Evolutionary conservation across 352 stramenopile genomes (phyloP), one percentile per base, ranked within the genome.

Genomic region (Phytophthora idaei): DNA sequence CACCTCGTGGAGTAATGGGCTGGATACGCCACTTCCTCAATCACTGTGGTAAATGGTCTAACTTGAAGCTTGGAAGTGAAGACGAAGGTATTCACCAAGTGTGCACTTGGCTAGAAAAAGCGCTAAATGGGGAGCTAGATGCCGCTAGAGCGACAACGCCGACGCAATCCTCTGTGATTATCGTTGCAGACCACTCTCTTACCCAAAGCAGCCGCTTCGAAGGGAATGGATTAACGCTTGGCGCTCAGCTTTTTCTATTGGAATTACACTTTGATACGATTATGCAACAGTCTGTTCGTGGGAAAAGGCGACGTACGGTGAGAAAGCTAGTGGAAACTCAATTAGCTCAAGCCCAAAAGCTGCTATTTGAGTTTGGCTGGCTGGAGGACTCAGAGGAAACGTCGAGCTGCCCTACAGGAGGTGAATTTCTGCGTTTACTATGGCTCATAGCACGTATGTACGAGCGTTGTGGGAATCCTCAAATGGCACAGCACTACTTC

Each of bases 51-150:
- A 44, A 74, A 27, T 92, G 83, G 83, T 71, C 71, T 27, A 57
- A 89, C 6, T 56, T 74, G 14, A 65, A 71, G 37, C 62, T 92
- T 47, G 67, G 39, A n/a, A 61, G 42, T 25, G 70, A 71, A 15
- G 56, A 64, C 10, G 72, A 76, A 47, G 70, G 77, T 1, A 71
- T 90, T 17, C 67, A 89, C 31, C 51, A 50, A 29, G 73, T 90
- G 2, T 87, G 74, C 46, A 67, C 74, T 9, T 92, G 83, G 83
- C 61, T 84, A 4, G 80, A 92, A 57, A 90, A 82, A 48, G 60
- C 75, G 10, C 54, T 90, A 9, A 73, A 70, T 12, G 71, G 75
- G 34, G 67, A 77, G 0, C 50, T 85, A n/a, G 57, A 83, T 41
- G 39, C 51, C 8, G 34, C 52, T 3, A 50, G 57, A 47, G 42